Conservation (phyloP, 1,284 basidiomycete species). For the Ceratobasidium sp. region DNA sequence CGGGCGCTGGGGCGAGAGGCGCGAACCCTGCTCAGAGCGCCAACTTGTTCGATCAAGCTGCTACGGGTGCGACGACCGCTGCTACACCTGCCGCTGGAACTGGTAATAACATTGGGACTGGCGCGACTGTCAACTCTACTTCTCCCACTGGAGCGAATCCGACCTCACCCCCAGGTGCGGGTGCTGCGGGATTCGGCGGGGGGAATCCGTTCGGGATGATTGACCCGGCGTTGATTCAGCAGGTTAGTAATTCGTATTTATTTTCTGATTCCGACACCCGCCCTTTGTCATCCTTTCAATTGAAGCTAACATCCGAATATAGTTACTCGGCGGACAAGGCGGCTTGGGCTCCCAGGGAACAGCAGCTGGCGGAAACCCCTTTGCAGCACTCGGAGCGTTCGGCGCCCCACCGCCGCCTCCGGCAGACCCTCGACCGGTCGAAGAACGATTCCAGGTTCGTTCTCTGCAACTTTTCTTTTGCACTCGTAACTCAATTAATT, state of each 20-base stretch:
- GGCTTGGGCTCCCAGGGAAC: constrained; percentile 18
- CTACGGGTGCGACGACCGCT: constrained; percentile 41
- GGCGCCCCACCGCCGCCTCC: constrained; percentile 56
- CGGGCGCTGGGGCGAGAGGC: too few species aligned
- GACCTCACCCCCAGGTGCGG: background rate
- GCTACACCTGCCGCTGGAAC: constrained; percentile 15
- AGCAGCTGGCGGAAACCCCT: constrained; percentile 42
- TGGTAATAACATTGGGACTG: too few species aligned
- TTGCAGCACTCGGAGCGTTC: constrained; percentile 51
- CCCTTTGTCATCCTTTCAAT: too few species aligned
- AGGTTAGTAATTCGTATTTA: constrained; percentile 3
- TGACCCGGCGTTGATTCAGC: constrained; percentile 48
- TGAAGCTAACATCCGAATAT: too few species aligned
- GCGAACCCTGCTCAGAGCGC: constrained; percentile 57
- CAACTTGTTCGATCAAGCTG: constrained; percentile 46
- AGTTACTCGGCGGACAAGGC: constrained; percentile 49
- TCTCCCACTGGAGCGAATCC: constrained; percentile 35
- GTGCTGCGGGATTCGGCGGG: background rate
- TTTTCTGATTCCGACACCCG: too few species aligned
- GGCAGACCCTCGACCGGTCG: constrained; percentile 81
- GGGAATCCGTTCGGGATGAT: constrained; percentile 50
- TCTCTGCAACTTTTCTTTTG: background rate
- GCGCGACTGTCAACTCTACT: background rate
- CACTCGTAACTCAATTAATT: background rate
- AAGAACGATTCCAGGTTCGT: constrained; percentile 88